phyloP scores from a whole-genome alignment of 441 rosid genomes.

The Erodium moschatum region DNA sequence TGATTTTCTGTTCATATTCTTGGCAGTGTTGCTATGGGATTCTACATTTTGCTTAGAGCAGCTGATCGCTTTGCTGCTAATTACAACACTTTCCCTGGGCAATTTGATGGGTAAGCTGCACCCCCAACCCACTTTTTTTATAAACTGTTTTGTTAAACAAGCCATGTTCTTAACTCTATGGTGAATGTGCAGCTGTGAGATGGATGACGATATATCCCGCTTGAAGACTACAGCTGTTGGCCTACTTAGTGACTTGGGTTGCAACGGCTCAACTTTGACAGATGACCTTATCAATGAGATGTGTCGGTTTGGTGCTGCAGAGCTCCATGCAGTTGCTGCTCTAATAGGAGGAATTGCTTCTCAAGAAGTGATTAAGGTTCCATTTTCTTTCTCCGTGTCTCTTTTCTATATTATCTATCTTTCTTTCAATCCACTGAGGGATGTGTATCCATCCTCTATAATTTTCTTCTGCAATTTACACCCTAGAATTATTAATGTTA shows the following conservation, averaged over 20 bases:
- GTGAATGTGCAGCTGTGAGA: constrained; percentile 32
- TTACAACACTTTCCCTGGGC: constrained; percentile 79
- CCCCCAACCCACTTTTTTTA: not conserved
- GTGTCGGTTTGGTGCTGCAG: constrained; percentile 89
- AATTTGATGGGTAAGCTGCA: constrained; percentile 64
- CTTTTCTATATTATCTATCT: not conserved
- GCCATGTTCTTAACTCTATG: constrained; percentile 9
- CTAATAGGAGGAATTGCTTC: constrained; percentile 83
- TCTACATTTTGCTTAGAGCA: constrained; percentile 83
- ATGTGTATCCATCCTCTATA: not conserved
- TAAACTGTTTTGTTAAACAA: not conserved
- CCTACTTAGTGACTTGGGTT: constrained; percentile 72
- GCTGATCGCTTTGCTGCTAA: constrained; percentile 75
- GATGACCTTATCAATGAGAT: constrained; percentile 86
- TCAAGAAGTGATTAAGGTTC: constrained; percentile 93
- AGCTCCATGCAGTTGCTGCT: constrained; percentile 88
- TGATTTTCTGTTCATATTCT: constrained; percentile 17
- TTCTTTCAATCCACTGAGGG: not conserved
- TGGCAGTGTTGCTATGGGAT: constrained; percentile 60
- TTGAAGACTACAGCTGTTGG: constrained; percentile 57
- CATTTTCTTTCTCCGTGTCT: constrained; percentile 12
- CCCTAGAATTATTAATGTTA: not conserved
- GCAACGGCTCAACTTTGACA: constrained; percentile 55
- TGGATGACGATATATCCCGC: constrained; percentile 66
- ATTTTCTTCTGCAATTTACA: not conserved